phyloP scores from a whole-genome alignment of 768 basidiomycete genomes.

The Trametes maxima region DNA sequence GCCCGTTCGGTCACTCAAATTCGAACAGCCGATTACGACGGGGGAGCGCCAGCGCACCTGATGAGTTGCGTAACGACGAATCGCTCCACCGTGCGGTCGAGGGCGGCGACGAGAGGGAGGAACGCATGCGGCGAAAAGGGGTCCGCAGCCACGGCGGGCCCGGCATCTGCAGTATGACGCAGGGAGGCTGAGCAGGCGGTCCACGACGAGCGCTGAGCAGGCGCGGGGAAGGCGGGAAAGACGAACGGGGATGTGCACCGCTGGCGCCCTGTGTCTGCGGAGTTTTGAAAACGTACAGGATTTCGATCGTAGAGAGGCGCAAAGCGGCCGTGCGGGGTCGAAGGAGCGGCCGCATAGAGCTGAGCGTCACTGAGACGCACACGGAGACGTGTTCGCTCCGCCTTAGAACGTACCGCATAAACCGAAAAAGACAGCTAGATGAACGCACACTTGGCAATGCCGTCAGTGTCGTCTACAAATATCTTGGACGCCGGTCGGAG shows the following conservation, averaged over 20 bases:
- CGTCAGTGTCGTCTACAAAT: conserved; percentile 48
- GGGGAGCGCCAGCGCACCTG: conserved; percentile 48
- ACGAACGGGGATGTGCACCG: conserved; percentile 1
- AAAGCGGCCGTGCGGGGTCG: conserved; percentile 30
- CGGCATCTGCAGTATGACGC: conserved; percentile 5
- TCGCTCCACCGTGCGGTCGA: conserved; percentile 54
- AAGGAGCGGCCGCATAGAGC: conserved; percentile 40
- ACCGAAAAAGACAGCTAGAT: conserved; percentile 10
- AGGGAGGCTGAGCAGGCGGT: neutral
- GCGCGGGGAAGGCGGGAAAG: neutral
- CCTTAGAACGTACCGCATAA: conserved; percentile 5
- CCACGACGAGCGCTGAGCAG: neutral
- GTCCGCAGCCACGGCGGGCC: conserved; percentile 27
- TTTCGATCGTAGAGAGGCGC: conserved; percentile 41
- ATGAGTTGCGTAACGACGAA: conserved; percentile 62
- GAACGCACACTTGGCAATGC: conserved; percentile 42
- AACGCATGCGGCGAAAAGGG: conserved; percentile 61
- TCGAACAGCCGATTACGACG: conserved; percentile 7
- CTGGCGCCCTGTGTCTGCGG: neutral
- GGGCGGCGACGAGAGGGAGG: conserved; percentile 53
- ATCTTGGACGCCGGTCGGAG: conserved; percentile 58
- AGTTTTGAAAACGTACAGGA: conserved; percentile 45
- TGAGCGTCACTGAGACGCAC: conserved; percentile 40
- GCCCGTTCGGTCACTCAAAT: conserved; percentile 4
- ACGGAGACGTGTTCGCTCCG: neutral